Evolutionary conservation across 352 stramenopile species (phyloP).

Genomic region (Phytophthora uliginosa): DNA sequence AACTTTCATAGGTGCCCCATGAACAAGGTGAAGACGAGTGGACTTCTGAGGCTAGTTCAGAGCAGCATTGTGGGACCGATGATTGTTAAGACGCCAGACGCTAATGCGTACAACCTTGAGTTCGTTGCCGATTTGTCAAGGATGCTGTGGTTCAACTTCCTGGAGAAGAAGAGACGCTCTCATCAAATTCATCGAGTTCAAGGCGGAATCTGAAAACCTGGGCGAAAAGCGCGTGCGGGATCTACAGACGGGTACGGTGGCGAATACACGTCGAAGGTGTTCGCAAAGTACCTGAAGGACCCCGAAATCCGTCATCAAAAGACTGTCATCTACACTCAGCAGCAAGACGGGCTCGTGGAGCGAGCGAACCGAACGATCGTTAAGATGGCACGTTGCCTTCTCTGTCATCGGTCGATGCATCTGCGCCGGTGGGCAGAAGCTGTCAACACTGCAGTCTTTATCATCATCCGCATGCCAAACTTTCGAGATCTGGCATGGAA

Average conservation of each 20-base stretch:
- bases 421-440: conserved; percentile 27
- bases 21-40: conserved; percentile 2
- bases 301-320: conserved; percentile 26
- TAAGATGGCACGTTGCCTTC: conserved; percentile 9
- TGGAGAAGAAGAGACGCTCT: conserved; percentile 37
- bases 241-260: conserved; percentile 2
- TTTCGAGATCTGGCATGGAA: conserved; percentile 11
- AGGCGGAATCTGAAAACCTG: not conserved
- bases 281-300: not conserved
- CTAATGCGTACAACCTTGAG: not conserved
- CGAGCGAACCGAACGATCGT: conserved; percentile 30
- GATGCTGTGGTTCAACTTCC: conserved; percentile 16
- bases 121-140: not conserved
- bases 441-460: conserved; percentile 19
- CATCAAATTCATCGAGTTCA: conserved; percentile 18
- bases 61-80: not conserved
- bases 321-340: conserved; percentile 16
- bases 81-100: not conserved
- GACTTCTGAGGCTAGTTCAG: not conserved
- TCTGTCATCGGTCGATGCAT: conserved; percentile 23
- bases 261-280: conserved; percentile 23
- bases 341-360: conserved; percentile 24
- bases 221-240: not conserved
- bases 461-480: conserved; percentile 31
- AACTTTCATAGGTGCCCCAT: not conserved